Base-by-base conservation (phyloP, 495 filamentous ascomycete genomes). In the Aspergillus diversus region DNA sequence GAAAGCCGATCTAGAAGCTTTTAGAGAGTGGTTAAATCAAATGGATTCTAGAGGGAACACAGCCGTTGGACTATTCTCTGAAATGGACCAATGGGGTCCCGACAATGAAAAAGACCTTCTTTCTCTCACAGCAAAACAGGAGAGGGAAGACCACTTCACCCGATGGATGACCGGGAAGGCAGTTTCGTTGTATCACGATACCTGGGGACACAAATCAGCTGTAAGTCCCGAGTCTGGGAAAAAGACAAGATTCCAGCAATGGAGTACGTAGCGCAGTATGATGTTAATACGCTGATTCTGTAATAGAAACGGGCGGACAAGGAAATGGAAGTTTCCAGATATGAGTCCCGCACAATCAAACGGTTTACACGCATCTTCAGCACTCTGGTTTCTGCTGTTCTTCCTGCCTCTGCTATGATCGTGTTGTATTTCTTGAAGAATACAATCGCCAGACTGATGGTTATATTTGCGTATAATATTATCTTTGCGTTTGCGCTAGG, bases 121-220 rank as follows among this genome's bases (percentile, higher is more conserved):
- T 35, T 51, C 42, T 4, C 27, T 62, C 1, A 21, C 4, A n/a
- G 33, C 27, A 8, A 49, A 43, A 37, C 60, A 62, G 4, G 60
- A 56, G 1, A 52, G 52, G 9, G 52, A 34, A 15, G 60, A 55
- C 33, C 37, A 48, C 43, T 48, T 62, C 8, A 62, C 60, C 0
- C 33, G 52, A 8, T 62, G 51, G 51, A 62, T 62, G 34, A 56
- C 31, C n/a, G 12, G 39, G 16, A 13, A 46, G 3, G 21, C 50
- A 4, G 42, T 62, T 0, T 52, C 60, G 0, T 56, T 35, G 60
- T 62, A 56, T 21, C 60, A 62, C 21, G 8, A 17, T 6, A 9
- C 7, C 13, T 62, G 37, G 60, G 52, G 60, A 9, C 66, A 74
- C 42, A 69, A 32, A 13, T 55, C 46, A n/a, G 70, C 60, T 16